Evolutionary conservation across 306 rosid genomes (phyloP), one percentile per base, ranked within the genome.

Genomic region (Fragaria ananassa): DNA sequence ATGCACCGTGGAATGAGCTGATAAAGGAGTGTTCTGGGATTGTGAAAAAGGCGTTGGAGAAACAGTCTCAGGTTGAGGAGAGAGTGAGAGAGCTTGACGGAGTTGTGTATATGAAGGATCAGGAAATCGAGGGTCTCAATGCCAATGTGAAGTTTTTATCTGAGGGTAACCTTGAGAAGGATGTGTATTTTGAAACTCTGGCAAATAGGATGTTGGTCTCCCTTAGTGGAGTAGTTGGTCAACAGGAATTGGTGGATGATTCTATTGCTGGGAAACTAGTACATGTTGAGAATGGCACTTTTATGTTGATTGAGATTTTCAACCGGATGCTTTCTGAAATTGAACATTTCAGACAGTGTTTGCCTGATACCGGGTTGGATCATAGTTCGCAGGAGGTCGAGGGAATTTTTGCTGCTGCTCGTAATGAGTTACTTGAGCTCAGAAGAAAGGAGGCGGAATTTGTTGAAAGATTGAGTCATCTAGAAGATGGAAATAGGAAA

Each of bases 71-170:
- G 64, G 57, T 73, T 45, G 91, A 84, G 78, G 87, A 72, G 7
- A 71, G 81, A 1, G 57, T 84, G 29, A 83, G 83, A 37, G 84
- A 85, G 69, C 86, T 92, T 74, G 88, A 70, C 1, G 81, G 79
- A 25, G 54, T 74, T 76, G 76, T 90, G 70, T 78, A 79, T 68
- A 29, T 3, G 73, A 94, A 89, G 89, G 91, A 90, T 83, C 86
- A 51, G 42, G 95, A 89, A 83, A 91, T 95, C 49, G 97, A 88
- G 76, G 81, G 79, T 78, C 93, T 94, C 61, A 86, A 84, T 84
- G 72, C 76, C 14, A 90, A 85, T 80, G 46, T 71, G 66, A 86
- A 82, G 37, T 70, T 78, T 57, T 82, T 83, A 31, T 53, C 81
- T 0, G 88, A 82, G 61, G 68, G 42, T 72, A 87, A 84, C 42